Conservation (phyloP, 768 basidiomycete genomes). For the Suillus luteus region DNA sequence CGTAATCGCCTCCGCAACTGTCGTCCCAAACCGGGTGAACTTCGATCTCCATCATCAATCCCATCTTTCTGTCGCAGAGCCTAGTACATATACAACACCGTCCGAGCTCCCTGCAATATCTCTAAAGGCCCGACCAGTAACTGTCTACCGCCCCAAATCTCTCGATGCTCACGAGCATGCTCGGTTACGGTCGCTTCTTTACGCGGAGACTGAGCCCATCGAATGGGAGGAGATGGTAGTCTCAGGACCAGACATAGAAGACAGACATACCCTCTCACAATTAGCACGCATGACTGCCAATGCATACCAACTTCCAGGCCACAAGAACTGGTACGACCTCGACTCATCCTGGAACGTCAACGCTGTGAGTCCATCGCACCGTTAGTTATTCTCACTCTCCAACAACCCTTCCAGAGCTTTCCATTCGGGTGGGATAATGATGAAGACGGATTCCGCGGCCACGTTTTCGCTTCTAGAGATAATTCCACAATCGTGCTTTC, state of each 20-base stretch:
- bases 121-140: constrained; percentile 47
- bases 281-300: constrained; percentile 88
- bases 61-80: constrained; percentile 6
- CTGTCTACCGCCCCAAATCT: constrained; percentile 62
- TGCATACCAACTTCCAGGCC: constrained; percentile 78
- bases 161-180: constrained; percentile 51
- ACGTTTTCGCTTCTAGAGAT: constrained; percentile 78
- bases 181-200: constrained; percentile 50
- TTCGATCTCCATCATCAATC: constrained; percentile 1
- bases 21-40: background rate
- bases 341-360: constrained; percentile 69
- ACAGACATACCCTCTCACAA: constrained; percentile 77
- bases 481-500: constrained; percentile 85
- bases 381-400: background rate
- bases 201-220: constrained; percentile 50
- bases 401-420: constrained; percentile 55
- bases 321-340: constrained; percentile 80
- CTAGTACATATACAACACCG: constrained; percentile 14
- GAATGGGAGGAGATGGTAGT: constrained; percentile 72
- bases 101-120: constrained; percentile 19
- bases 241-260: constrained; percentile 75
- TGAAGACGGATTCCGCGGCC: constrained; percentile 83
- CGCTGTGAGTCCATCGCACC: constrained; percentile 33
- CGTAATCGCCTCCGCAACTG: background rate
- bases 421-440: constrained; percentile 76